phyloP scores from a whole-genome alignment of 345 rosid species.

The Eucalyptus rudis region DNA sequence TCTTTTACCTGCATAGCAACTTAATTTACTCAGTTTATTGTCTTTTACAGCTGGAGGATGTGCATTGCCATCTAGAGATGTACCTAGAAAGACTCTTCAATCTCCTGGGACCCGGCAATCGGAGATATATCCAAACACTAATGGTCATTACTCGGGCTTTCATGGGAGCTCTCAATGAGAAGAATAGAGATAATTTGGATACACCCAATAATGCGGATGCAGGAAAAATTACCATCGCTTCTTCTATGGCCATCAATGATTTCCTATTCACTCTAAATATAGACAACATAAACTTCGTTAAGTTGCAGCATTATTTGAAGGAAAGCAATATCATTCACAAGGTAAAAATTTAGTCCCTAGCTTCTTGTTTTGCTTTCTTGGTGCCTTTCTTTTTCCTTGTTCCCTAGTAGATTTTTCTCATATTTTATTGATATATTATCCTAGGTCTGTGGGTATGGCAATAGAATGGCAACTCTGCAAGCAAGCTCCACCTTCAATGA shows the following conservation, averaged over 20 bases:
- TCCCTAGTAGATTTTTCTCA: background rate
- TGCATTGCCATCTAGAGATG: slow-evolving; percentile 46
- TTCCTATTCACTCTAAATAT: slow-evolving; percentile 70
- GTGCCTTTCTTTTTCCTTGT: background rate
- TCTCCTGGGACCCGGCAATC: slow-evolving; percentile 79
- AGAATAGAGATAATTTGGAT: slow-evolving; percentile 5
- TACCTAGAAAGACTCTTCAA: slow-evolving; percentile 61
- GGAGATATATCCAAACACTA: slow-evolving; percentile 87
- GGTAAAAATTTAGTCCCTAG: slow-evolving; percentile 27
- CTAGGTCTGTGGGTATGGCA: slow-evolving; percentile 79
- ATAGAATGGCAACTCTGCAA: slow-evolving; percentile 31
- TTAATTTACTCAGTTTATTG: background rate
- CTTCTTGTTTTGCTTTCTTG: background rate
- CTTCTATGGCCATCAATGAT: slow-evolving; percentile 75
- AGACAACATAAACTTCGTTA: slow-evolving; percentile 83
- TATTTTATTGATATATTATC: background rate
- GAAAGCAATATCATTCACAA: slow-evolving; percentile 82
- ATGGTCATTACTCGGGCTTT: slow-evolving; percentile 60
- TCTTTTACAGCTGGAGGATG: slow-evolving; percentile 54
- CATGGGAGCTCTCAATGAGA: slow-evolving; percentile 36
- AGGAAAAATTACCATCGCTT: slow-evolving; percentile 13
- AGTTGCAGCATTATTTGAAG: slow-evolving; percentile 61
- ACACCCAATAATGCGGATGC: slow-evolving; percentile 16
- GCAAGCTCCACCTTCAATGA: slow-evolving; percentile 16
- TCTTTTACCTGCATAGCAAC: background rate